Conservation (phyloP, 192 early-diverging fungal species). For the Allomyces macrogynus region DNA sequence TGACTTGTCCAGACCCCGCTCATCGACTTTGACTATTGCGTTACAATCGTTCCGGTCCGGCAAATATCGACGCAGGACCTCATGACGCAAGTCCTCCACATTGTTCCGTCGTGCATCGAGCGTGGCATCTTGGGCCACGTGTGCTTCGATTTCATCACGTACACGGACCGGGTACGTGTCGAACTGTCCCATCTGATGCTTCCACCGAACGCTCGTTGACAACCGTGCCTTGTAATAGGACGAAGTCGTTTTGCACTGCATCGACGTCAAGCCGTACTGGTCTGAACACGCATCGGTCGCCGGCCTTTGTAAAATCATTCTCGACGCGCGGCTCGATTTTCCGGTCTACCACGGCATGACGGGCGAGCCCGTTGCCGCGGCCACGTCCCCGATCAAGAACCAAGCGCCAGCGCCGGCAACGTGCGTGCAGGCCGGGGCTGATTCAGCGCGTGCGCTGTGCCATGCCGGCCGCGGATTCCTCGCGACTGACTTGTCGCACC, state of each 20-base stretch:
- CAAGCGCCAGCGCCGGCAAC: no score
- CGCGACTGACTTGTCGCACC: neutral
- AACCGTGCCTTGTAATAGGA: no score
- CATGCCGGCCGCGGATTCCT: no score
- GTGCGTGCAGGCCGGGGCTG: no score
- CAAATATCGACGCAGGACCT: neutral
- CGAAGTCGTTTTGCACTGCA: neutral
- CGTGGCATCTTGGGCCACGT: neutral
- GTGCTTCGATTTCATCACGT: neutral
- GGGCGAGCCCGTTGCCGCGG: no score
- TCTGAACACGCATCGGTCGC: neutral
- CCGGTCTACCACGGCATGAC: no score
- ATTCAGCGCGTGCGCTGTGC: no score
- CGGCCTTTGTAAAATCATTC: neutral
- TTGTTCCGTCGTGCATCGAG: neutral
- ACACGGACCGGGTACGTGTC: neutral
- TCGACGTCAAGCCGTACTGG: neutral
- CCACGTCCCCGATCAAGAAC: no score
- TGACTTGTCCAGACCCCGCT: neutral
- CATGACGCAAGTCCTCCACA: neutral
- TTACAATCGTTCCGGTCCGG: neutral
- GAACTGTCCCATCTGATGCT: no score
- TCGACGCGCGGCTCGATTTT: no score
- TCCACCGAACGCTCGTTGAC: no score
- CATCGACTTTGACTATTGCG: neutral